Percentiles rank a stretch among this genome's conserved stretches.
phyloP scores from a whole-genome alignment of 768 basidiomycete genomes.

The Gymnopilus dilepis region DNA sequence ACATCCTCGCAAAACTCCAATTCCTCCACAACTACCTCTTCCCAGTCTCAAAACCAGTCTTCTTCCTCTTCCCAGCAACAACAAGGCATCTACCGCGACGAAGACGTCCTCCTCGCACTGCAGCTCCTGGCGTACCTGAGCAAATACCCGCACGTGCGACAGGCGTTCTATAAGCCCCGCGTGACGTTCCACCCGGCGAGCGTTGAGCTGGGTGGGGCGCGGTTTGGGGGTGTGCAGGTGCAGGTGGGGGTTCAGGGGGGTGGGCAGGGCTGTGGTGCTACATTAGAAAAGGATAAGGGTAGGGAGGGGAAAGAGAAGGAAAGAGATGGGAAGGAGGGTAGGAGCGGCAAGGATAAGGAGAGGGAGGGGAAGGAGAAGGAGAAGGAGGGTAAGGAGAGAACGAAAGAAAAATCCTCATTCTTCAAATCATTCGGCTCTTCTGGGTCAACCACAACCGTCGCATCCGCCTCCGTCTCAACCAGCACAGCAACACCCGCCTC shows the following conservation, averaged over 20 bases:
- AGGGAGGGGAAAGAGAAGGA: slow-evolving; percentile 19
- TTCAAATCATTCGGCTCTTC: background rate
- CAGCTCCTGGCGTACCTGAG: slow-evolving; percentile 96
- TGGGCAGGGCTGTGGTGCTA: too few species aligned
- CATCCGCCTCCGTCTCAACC: background rate
- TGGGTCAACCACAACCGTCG: background rate
- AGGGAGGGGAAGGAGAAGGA: slow-evolving; percentile 37
- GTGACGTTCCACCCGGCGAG: slow-evolving; percentile 83
- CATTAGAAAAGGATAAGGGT: slow-evolving; percentile 38
- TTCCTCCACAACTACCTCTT: background rate
- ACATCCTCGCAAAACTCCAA: slow-evolving; percentile 3
- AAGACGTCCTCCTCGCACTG: slow-evolving; percentile 88
- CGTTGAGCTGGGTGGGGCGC: slow-evolving; percentile 42
- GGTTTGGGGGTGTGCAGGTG: slow-evolving; percentile 23
- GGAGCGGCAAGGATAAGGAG: slow-evolving; percentile 4
- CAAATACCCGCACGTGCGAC: slow-evolving; percentile 97
- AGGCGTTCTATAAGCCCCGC: slow-evolving; percentile 91
- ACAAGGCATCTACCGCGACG: slow-evolving; percentile 82
- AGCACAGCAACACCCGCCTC: background rate
- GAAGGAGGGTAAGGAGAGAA: slow-evolving; percentile 23
- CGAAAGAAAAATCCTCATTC: background rate
- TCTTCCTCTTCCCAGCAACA: slow-evolving; percentile 26
- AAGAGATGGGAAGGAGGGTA: slow-evolving; percentile 11
- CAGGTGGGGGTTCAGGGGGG: slow-evolving; percentile 20
- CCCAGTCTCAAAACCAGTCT: slow-evolving; percentile 1